Conservation (phyloP, 164 flowering plant species). For the Pachysandra terminalis region DNA sequence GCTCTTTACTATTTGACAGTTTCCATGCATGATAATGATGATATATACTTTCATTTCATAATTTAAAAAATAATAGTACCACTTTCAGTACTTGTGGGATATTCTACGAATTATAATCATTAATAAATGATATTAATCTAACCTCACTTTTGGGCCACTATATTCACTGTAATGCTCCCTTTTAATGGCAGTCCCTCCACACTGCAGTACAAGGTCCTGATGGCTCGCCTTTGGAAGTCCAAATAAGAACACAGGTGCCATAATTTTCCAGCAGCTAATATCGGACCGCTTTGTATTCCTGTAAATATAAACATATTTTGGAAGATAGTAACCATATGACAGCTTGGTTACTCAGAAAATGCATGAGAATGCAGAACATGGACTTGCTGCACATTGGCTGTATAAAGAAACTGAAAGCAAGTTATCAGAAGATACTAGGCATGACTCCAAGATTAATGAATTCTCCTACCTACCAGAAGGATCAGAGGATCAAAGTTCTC, state of each 20-base stretch:
- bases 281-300: neutral
- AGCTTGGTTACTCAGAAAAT: slow-evolving; percentile 48
- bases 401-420: slow-evolving; percentile 74
- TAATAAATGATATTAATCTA: no score
- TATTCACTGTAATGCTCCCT: slow-evolving; percentile 1
- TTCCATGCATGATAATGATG: no score
- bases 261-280: neutral
- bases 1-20: no score
- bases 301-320: neutral
- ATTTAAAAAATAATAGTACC: neutral
- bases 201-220: slow-evolving; percentile 95
- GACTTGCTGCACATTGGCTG: slow-evolving; percentile 98
- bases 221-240: slow-evolving; percentile 82
- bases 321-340: neutral
- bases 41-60: neutral
- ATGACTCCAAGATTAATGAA: slow-evolving; percentile 31
- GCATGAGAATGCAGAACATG: slow-evolving; percentile 97
- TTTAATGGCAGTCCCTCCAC: slow-evolving; percentile 76
- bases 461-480: slow-evolving; percentile 39
- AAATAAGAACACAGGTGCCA: slow-evolving; percentile 90
- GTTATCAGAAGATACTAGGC: slow-evolving; percentile 18
- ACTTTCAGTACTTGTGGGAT: neutral
- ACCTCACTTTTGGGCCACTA: neutral
- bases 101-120: no score
- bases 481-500: slow-evolving; percentile 35